A percentile compares a stretch with the other conserved stretches of the same genome.
Evolutionary conservation across 371 early-diverging fungal species (phyloP).

Genomic region (Apophysomyces variabilis): DNA sequence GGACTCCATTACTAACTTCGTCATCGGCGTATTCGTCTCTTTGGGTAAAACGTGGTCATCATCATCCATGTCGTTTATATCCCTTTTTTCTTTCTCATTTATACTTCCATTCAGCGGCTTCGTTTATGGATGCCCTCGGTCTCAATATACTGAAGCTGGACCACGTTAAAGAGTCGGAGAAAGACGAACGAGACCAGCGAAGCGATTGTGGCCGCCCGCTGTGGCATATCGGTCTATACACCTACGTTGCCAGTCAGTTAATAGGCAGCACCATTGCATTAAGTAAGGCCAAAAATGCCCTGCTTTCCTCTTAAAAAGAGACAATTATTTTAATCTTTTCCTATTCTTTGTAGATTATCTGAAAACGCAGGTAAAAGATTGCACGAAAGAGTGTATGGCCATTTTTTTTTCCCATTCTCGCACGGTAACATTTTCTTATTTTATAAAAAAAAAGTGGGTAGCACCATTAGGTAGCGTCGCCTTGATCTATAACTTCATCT

Average conservation of each 20-base stretch:
- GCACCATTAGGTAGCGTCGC: slow-evolving; percentile 75
- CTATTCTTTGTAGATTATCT: slow-evolving; percentile 57
- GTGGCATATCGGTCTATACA: slow-evolving; percentile 73
- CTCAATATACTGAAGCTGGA: slow-evolving; percentile 70
- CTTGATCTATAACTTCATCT: slow-evolving; percentile 72
- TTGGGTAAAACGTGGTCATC: slow-evolving; percentile 32
- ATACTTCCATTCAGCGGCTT: slow-evolving; percentile 31
- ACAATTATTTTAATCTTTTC: not conserved
- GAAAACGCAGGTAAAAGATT: slow-evolving; percentile 58
- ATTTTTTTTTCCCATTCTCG: not conserved
- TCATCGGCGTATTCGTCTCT: slow-evolving; percentile 69
- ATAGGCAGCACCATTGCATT: slow-evolving; percentile 73
- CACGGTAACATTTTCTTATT: not conserved
- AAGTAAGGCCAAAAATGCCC: slow-evolving; percentile 45
- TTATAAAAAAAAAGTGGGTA: slow-evolving; percentile 56
- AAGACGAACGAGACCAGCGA: slow-evolving; percentile 48
- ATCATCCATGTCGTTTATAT: slow-evolving; percentile 3
- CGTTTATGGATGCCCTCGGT: slow-evolving; percentile 74
- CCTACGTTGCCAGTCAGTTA: slow-evolving; percentile 67
- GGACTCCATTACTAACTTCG: slow-evolving; percentile 53
- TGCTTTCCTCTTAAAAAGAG: slow-evolving; percentile 12
- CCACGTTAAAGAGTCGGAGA: slow-evolving; percentile 64
- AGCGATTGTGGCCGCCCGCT: slow-evolving; percentile 68
- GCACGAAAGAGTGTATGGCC: slow-evolving; percentile 14
- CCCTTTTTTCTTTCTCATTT: not conserved